Base-by-base conservation (phyloP, 202 grass and related monocot species). In the Brachypodium distachyon region DNA sequence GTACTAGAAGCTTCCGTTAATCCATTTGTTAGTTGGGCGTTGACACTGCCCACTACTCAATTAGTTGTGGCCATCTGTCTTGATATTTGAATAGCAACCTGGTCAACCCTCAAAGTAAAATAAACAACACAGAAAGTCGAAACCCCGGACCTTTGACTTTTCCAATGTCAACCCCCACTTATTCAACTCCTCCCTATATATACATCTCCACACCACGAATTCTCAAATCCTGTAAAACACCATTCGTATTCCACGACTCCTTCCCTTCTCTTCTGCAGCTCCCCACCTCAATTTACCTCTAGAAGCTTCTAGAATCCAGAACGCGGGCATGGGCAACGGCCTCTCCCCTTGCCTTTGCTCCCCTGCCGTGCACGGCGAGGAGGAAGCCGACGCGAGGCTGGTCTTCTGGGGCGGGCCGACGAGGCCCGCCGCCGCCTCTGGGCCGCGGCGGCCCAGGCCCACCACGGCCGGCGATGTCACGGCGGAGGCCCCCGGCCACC, bases 341-440 rank as follows among this genome's bases (percentile, higher is more conserved):
- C 61, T 99, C 77, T 86, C 87, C 8, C 85, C 81, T 14, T 96
- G 89, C 72, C 60, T 76, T 42, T 66, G 84, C 80, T 37, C 62
- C 29, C 37, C 53, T 2, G 31, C 82, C 12, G 53, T 42, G 52
- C 10, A 22, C 56, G 48, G 40, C 54, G 37, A 51, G 31, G 37
- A 51, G 31, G 56, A 46, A 1, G 52, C 12, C 8, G 54, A 56
- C 38, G 63, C 75, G 23, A 71, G 84, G 12, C 59, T 99, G 39
- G 83, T 99, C 37, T 87, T 81, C 82, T 99, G 96, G 96, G 89
- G 92, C 14, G 87, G 80, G 51, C 40, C 77, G 43, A 54, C 85
- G 61, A 83, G 56, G 34, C 32, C 70, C 13, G 55, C 62, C 41
- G 34, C 21, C n/a, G 60, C 57, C 39, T 18, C 19, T n/a, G 66